Evolutionary conservation across 139 green algal genomes (phyloP), one percentile per base, ranked within the genome.

Genomic region (Desmodesmus armatus): DNA sequence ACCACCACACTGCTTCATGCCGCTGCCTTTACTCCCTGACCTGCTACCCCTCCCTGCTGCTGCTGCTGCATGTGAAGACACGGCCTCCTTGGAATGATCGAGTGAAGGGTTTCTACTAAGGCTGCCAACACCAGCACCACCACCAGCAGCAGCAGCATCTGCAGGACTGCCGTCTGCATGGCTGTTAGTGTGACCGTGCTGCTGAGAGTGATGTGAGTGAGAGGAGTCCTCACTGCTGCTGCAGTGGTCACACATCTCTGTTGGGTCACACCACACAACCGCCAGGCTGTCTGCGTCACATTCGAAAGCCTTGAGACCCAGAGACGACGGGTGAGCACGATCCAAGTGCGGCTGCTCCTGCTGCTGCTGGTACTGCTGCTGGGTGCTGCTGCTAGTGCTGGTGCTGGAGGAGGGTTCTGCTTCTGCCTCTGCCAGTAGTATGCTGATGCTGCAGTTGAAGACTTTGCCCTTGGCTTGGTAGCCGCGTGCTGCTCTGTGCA

Each of bases 391-490:
- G 37, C 77, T 83, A 4, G 37, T 47, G 77, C 55, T 75, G 17
- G 23, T 0, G 33, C 21, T 37, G 29, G 5, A 63, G 43, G n/a
- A 44, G 53, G 23, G 76, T 55, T 53, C n/a, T n/a, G n/a, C n/a
- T n/a, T n/a, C n/a, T n/a, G 58, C 58, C 58, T 83, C 77, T 41
- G n/a, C 77, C 77, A 75, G 47, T 4, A 83, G 17, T 5, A 72
- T n/a, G 29, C 58, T 83, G 60, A 83, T 83, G 77, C 58, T 37
- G 58, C 77, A 83, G 40, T 83, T 83, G 37, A 83, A 43, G 15
- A 83, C 77, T 60, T 83, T 83, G 21, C 77, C 77, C n/a, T 65
- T 83, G 11, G 77, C 77, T 19, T 63, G n/a, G n/a, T 62, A 83
- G 39, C 77, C 77, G 4, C 58, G 39, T 5, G 60, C 77, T 65